Evolutionary conservation across 441 rosid genomes (phyloP), one percentile per base, ranked within the genome.

Genomic region (Populus trichocarpa): DNA sequence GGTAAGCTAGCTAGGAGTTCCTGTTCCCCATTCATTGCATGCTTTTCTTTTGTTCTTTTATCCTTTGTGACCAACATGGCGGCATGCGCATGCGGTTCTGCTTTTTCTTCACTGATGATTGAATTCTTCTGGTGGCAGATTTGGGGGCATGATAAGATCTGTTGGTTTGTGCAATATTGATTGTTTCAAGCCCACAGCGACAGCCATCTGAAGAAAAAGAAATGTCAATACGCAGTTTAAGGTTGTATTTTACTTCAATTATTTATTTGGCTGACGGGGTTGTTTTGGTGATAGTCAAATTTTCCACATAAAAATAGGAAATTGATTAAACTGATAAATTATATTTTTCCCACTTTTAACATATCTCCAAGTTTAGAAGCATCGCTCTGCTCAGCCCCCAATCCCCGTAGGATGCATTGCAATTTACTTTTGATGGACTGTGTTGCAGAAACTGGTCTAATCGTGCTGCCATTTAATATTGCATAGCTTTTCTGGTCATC

Each of bases 81-180:
- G 4, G 42, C 28, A 76, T 32, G 71, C 65, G 2, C 14, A 38
- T 70, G 18, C 3, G 28, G 69, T 8, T 32, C 2, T 67, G 61
- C 25, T 3, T 50, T 50, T 50, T 74, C 38, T 75, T 79, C 80
- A 77, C 75, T 73, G 23, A 57, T 65, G 71, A 25, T 63, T 80
- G 26, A 71, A 66, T 30, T 30, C 32, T 71, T 14, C 76, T 77
- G 42, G 22, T 87, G 81, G 83, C 90, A 93, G 98, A 76, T 90
- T 93, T 77, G 97, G 99, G 50, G 87, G 64, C 77, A 93, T 93
- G 87, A 89, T 91, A 85, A 90, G 98, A 84, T 92, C 98, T 2
- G 98, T 95, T 35, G 85, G 94, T 79, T 84, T 93, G 26, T 90
- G 97, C 92, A 93, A 93, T 84, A 92, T 95, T 63, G 93, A 89